phyloP scores from a whole-genome alignment of 805 yeast genomes.

The Candida alai region DNA sequence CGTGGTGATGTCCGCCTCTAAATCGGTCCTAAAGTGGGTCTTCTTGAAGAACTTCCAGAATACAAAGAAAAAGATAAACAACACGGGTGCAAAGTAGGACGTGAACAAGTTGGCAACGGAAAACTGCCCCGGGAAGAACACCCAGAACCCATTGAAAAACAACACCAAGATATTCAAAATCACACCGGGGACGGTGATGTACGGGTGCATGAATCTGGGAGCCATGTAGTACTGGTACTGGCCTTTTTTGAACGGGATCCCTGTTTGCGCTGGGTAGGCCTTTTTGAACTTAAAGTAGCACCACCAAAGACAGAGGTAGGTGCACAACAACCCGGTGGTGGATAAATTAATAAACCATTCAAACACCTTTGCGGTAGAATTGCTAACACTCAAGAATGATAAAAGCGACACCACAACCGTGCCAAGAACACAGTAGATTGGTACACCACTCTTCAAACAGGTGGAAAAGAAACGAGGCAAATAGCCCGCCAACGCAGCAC shows the following conservation, averaged over 20 bases:
- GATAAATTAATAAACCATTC: conserved; percentile 35
- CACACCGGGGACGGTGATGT: conserved; percentile 21
- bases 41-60: conserved; percentile 32
- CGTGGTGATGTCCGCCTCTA: conserved; percentile 33
- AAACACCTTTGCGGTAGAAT: conserved; percentile 27
- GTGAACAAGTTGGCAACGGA: conserved; percentile 33
- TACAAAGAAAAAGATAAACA: conserved; percentile 19
- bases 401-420: conserved; percentile 20
- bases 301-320: conserved; percentile 28
- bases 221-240: conserved; percentile 16
- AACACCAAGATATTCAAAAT: conserved; percentile 22
- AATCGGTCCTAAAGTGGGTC: conserved; percentile 25
- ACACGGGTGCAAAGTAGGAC: conserved; percentile 35
- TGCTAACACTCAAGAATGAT: conserved; percentile 27
- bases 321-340: conserved; percentile 30
- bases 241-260: conserved; percentile 14
- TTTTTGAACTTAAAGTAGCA: conserved; percentile 29
- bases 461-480: conserved; percentile 29
- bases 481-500: conserved; percentile 34
- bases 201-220: conserved; percentile 23
- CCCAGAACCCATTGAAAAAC: conserved; percentile 40
- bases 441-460: conserved; percentile 31
- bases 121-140: conserved; percentile 35
- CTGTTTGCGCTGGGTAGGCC: conserved; percentile 25
- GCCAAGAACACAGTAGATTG: conserved; percentile 26